A percentile compares a stretch with the other conserved stretches of the same genome.
Conservation (phyloP, 345 rosid species). For the Lepidium sativum region DNA sequence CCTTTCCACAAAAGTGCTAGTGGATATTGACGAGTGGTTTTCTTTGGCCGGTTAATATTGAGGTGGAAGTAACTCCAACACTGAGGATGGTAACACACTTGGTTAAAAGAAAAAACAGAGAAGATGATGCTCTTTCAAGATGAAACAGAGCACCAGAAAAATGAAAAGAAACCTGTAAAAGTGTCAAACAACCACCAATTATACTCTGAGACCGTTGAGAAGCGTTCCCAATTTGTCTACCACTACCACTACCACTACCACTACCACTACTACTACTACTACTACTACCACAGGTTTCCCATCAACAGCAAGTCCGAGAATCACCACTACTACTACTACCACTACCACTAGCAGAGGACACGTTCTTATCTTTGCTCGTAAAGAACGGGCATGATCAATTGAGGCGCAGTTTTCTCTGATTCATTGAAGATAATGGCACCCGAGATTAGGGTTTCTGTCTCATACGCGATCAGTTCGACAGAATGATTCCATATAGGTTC, state of each 20-base stretch:
- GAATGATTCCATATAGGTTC: not conserved
- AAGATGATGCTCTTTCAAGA: not conserved
- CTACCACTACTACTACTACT: too few species aligned
- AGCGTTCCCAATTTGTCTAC: slow-evolving; percentile 72
- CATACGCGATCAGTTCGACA: not conserved
- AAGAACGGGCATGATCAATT: slow-evolving; percentile 26
- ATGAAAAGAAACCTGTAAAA: slow-evolving; percentile 45
- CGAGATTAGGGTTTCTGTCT: slow-evolving; percentile 9
- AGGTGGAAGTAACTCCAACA: slow-evolving; percentile 86
- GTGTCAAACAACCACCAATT: slow-evolving; percentile 70
- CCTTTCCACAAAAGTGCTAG: slow-evolving; percentile 71
- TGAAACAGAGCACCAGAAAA: not conserved
- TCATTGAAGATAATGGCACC: not conserved
- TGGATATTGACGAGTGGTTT: slow-evolving; percentile 49
- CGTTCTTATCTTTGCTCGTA: slow-evolving; percentile 60
- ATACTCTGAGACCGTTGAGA: slow-evolving; percentile 72
- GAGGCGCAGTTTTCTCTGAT: slow-evolving; percentile 9
- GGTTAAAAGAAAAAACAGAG: not conserved
- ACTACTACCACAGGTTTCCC: slow-evolving; percentile 70
- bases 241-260: too few species aligned
- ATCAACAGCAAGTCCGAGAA: slow-evolving; percentile 58
- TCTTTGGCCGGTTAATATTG: slow-evolving; percentile 61
- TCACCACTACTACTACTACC: not conserved
- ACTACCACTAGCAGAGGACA: slow-evolving; percentile 41
- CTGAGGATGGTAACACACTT: slow-evolving; percentile 24